Evolutionary conservation across 352 stramenopile species (phyloP), one percentile per base, ranked within the genome.

Genomic region (Pythium insidiosum): DNA sequence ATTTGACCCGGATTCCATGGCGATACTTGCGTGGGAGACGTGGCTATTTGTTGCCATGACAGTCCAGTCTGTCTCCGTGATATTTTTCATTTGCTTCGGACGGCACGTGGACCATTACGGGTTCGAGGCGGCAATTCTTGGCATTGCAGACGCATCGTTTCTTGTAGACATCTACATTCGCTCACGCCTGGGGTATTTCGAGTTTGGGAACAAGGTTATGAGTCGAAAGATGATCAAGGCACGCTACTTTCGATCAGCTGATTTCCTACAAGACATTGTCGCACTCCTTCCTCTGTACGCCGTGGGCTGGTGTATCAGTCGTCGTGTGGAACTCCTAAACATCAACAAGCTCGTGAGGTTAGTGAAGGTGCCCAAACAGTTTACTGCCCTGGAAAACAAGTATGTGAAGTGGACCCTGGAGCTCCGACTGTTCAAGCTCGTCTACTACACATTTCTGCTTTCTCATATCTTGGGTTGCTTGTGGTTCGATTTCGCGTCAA

Each of bases 141-240:
- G 65, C 6, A 18, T 77, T 12, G 40, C 84, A 16, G 73, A 87
- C 35, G 4, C 69, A 0, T 20, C 44, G 12, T 89, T 87, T 43
- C 23, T 77, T 4, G 7, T 78, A 2, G 73, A 86, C 26, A 70
- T 89, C 9, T 76, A 65, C 22, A 35, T 86, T 0, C 49, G 75
- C 0, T 74, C 56, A 2, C 68, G 58, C 4, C 38, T 84, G 2
- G 73, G 73, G 0, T 88, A 72, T 46, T 73, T 75, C 28, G 63
- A 77, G 34, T 85, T 81, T 44, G 76, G 76, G 2, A 85, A 84
- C 58, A 86, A 86, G 50, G 56, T 88, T 4, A 83, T 83, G 68
- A 51, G 68, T 28, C 41, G 59, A 2, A 41, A 45, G 7, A 16
- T 51, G 9, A 78, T 86, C 28, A 57, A 54, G n/a, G 45, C 18